Evolutionary conservation across 2,329 filamentous ascomycete genomes (phyloP).

Genomic region (Cercospora berteroae): DNA sequence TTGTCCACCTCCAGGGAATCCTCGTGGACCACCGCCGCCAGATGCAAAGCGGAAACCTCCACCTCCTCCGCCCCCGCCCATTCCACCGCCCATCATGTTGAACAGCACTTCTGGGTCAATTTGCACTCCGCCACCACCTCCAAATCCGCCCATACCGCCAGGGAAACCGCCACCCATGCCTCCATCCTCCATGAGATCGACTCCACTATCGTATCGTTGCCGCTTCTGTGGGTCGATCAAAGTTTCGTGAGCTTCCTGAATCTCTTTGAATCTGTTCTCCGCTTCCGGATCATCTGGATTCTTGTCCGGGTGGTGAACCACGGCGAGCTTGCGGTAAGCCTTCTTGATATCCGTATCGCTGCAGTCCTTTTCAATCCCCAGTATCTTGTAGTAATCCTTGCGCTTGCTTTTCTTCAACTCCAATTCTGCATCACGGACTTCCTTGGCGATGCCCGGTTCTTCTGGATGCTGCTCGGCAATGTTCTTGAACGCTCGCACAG

Average conservation of each 20-base stretch:
- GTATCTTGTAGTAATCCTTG: slow-evolving; percentile 99
- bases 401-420: slow-evolving; percentile 96
- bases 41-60: slow-evolving; percentile 37
- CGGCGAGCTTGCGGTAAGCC: slow-evolving; percentile 91
- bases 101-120: slow-evolving; percentile 78
- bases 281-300: slow-evolving; percentile 83
- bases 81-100: slow-evolving; percentile 74
- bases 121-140: slow-evolving; percentile 45
- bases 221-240: slow-evolving; percentile 93
- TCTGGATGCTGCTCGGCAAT: slow-evolving; percentile 79
- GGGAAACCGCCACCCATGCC: slow-evolving; percentile 44
- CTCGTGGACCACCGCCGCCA: slow-evolving; percentile 20
- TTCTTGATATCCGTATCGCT: slow-evolving; percentile 87
- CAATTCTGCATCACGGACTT: slow-evolving; percentile 84
- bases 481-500: slow-evolving; percentile 82
- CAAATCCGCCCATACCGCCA: slow-evolving; percentile 41
- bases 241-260: slow-evolving; percentile 94
- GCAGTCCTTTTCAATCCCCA: slow-evolving; percentile 82
- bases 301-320: slow-evolving; percentile 95
- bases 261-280: slow-evolving; percentile 93
- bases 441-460: slow-evolving; percentile 76
- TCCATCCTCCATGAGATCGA: slow-evolving; percentile 72
- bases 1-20: slow-evolving; percentile 17
- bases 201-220: slow-evolving; percentile 85
- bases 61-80: slow-evolving; percentile 46